These are phyloP conservation scores for Salvia miltiorrhiza DNA, from an alignment of 257 asterid genomes.

Conservation along the genomic window DNA sequence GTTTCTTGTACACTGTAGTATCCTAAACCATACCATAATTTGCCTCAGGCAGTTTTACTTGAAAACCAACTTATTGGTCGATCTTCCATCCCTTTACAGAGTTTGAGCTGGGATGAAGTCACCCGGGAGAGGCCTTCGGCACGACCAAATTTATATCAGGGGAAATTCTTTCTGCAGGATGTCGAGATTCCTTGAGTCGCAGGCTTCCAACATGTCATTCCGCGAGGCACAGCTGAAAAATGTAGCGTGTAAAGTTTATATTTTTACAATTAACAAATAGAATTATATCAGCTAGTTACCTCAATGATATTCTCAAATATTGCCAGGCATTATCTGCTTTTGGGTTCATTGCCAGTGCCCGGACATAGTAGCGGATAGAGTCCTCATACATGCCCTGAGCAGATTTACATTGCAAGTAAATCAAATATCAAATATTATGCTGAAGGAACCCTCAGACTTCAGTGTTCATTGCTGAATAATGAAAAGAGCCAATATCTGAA, in stretches of 20 bases:
- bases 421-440: not conserved
- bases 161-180: conserved; percentile 93
- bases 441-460: not conserved
- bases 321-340: conserved; percentile 99
- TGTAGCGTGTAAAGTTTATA: not conserved
- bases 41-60: not conserved
- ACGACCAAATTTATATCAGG: conserved; percentile 30
- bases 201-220: conserved; percentile 88
- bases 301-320: conserved; percentile 85
- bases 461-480: not conserved
- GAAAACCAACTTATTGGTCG: not conserved
- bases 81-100: not conserved
- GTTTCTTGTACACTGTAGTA: not conserved
- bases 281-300: conserved; percentile 39
- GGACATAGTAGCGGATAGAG: conserved; percentile 90
- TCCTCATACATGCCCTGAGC: conserved; percentile 93
- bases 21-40: not conserved
- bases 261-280: not conserved
- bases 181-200: conserved; percentile 89
- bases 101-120: not conserved
- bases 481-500: no score
- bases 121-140: not conserved
- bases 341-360: conserved; percentile 94
- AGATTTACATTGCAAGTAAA: conserved; percentile 8
- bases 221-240: conserved; percentile 80